A percentile compares a stretch with the other conserved stretches of the same genome.
Conservation (phyloP, 1,139 yeast species). For the Yamadazyma atlantica region DNA sequence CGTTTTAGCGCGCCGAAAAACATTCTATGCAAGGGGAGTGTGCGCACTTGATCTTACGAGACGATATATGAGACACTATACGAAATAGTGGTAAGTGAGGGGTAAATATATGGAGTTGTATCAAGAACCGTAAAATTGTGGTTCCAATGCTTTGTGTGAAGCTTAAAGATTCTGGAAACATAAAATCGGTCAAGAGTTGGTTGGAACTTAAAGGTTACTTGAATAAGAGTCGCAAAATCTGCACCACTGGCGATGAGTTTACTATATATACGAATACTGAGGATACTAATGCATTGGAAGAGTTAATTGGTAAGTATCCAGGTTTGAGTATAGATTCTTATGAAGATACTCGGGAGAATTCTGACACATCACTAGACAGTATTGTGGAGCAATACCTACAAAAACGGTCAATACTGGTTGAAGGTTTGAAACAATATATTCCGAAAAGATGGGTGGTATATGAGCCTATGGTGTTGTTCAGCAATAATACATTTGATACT, state of each 20-base stretch:
- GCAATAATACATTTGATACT: constrained; percentile 40
- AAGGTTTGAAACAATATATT: constrained; percentile 13
- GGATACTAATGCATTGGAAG: background rate
- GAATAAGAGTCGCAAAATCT: constrained; percentile 16
- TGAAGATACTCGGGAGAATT: background rate
- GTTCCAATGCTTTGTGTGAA: constrained; percentile 3
- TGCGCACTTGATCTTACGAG: no score
- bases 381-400: background rate
- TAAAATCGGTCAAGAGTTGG: constrained; percentile 27
- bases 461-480: constrained; percentile 65
- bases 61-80: no score
- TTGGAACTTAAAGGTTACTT: constrained; percentile 22
- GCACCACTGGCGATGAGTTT: constrained; percentile 4
- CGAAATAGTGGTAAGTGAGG: no score
- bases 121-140: no score
- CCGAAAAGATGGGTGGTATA: constrained; percentile 64
- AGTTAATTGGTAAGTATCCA: background rate
- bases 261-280: constrained; percentile 11
- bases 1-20: background rate
- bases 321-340: background rate
- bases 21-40: constrained; percentile 1
- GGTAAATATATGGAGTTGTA: no score
- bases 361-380: background rate
- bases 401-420: background rate
- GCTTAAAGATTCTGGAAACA: constrained; percentile 5